Evolutionary conservation across 2,329 filamentous ascomycete species (phyloP), one percentile per base, ranked within the genome.

Genomic region (Fusarium nelsonii): DNA sequence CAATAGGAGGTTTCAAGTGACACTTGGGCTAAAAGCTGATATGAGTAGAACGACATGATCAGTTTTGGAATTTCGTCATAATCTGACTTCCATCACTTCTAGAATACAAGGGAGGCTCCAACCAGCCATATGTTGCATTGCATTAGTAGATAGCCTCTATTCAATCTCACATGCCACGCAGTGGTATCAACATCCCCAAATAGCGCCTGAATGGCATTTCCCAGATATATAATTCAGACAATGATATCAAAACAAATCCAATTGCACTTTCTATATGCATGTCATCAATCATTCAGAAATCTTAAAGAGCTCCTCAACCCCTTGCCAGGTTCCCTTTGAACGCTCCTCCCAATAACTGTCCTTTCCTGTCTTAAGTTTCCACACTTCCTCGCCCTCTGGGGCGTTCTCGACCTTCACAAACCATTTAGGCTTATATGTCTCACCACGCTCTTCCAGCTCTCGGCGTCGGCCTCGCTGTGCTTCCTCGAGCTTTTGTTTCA

Each of bases 321-420:
- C 85, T 6, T 75, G 78, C 93, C 92, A 97, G 58, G 83, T 83
- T 2, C 90, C 90, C 68, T 82, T 87, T 4, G 84, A 85, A 64
- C 95, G 87, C 80, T 93, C 91, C 76, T 97, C 94, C 96, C 96
- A 99, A 80, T 99, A 99, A 10, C 93, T 90, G 18, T 97, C 93
- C 79, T 91, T 94, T 20, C 94, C 93, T 4, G 84, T 84, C 82
- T 90, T 96, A 68, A 97, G 79, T 74, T 89, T 87, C 92, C 92
- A 92, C 12, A 91, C 84, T 75, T 92, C 89, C 75, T 92, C 90
- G 6, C 86, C 87, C 48, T 87, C 85, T 15, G 81, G 81, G 4
- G 81, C 82, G 26, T 86, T 84, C n/a, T 85, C 83, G 10, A 92
- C 89, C 80, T 87, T 90, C 53, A 89, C 87, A 77, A 99, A 99